Conservation (phyloP, 2,329 filamentous ascomycete species). For the Neonectria hederae region DNA sequence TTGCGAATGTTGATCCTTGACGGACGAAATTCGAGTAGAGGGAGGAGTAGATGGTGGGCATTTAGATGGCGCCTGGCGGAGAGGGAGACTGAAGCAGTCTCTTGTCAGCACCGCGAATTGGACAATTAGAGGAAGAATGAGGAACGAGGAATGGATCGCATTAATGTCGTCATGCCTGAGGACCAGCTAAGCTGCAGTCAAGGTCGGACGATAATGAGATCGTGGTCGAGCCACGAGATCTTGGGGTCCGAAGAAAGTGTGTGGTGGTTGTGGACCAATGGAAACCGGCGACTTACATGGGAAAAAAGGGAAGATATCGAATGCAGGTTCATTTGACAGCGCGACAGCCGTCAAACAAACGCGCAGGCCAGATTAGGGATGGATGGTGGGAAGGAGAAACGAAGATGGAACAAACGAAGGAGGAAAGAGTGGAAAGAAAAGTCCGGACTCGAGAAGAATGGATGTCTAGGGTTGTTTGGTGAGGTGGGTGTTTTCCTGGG, state of each 20-base stretch:
- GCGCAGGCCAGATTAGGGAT: conserved; percentile 64
- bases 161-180: conserved; percentile 34
- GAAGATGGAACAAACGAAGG: conserved; percentile 29
- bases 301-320: conserved; percentile 66
- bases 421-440: conserved; percentile 34
- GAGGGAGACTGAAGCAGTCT: conserved; percentile 57
- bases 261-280: conserved; percentile 29
- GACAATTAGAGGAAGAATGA: conserved; percentile 1
- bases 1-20: conserved; percentile 85
- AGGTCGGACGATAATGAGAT: conserved; percentile 43
- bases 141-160: conserved; percentile 7
- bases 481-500: conserved; percentile 27
- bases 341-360: conserved; percentile 85
- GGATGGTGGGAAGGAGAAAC: conserved; percentile 33
- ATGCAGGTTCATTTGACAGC: conserved; percentile 99
- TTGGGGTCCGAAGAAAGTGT: conserved; percentile 29
- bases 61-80: conserved; percentile 82
- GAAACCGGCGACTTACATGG: conserved; percentile 62
- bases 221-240: conserved; percentile 41
- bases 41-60: conserved; percentile 78
- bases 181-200: conserved; percentile 27
- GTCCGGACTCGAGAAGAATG: conserved; percentile 32
- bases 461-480: conserved; percentile 38
- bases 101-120: conserved; percentile 37
- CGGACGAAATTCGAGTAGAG: conserved; percentile 87